A percentile compares a stretch with the other conserved stretches of the same genome.
Evolutionary conservation across 2,329 filamentous ascomycete genomes (phyloP).

Genomic region (Pseudocercospora fuligena): DNA sequence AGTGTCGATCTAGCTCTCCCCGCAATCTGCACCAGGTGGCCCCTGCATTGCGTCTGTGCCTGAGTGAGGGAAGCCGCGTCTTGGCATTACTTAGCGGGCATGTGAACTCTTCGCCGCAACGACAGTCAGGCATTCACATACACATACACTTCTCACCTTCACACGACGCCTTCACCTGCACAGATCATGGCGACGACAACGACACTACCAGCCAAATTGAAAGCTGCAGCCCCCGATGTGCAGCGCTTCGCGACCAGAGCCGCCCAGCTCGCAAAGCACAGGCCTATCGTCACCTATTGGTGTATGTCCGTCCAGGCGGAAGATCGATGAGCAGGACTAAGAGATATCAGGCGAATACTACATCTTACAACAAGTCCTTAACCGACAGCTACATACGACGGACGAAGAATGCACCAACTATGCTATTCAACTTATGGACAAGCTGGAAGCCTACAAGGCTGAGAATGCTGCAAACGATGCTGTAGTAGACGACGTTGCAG

Average conservation of each 20-base stretch:
- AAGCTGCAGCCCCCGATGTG: conserved; percentile 70
- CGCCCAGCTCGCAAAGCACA: conserved; percentile 79
- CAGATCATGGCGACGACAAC: conserved; percentile 69
- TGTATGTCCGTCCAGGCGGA: conserved; percentile 63
- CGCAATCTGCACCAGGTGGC: background rate
- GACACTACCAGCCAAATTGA: conserved; percentile 72
- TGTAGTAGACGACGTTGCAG: conserved; percentile 81
- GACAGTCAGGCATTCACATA: background rate
- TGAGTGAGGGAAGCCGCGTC: background rate
- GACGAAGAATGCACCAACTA: conserved; percentile 80
- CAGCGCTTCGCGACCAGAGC: conserved; percentile 83
- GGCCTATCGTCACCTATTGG: conserved; percentile 93
- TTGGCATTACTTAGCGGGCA: conserved; percentile 2
- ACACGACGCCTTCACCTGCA: too few species aligned
- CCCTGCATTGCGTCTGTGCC: background rate
- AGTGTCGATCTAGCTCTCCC: conserved; percentile 7
- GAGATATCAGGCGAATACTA: conserved; percentile 75
- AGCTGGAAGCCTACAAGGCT: conserved; percentile 79
- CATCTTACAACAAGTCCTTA: conserved; percentile 89
- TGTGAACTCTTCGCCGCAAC: background rate
- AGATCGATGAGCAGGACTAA: conserved; percentile 13
- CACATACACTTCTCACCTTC: background rate
- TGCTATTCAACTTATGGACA: conserved; percentile 86
- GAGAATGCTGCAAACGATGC: conserved; percentile 79
- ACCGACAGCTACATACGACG: conserved; percentile 74